phyloP scores from a whole-genome alignment of 495 filamentous ascomycete genomes.

The Tuber brumale region DNA sequence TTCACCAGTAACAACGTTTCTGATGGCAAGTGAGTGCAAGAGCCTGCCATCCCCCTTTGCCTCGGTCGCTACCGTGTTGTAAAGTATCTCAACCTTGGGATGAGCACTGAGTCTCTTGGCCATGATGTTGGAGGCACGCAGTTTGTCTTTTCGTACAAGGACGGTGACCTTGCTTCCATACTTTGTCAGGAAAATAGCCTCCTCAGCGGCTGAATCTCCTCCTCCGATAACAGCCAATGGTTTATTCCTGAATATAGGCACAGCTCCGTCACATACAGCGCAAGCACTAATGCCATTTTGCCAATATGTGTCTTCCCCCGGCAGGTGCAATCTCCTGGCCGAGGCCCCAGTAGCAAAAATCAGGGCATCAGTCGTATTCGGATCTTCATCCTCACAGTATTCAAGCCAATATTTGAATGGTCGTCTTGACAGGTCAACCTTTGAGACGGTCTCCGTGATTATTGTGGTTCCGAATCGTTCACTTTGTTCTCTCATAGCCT shows the following conservation, averaged over 20 bases:
- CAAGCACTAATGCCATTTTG: slow-evolving; percentile 94
- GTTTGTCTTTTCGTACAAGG: slow-evolving; percentile 74
- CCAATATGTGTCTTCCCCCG: slow-evolving; percentile 93
- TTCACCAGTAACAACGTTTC: slow-evolving; percentile 68
- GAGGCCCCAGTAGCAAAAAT: slow-evolving; percentile 96
- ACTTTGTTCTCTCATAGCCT: slow-evolving; percentile 86
- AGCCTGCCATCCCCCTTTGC: slow-evolving; percentile 78
- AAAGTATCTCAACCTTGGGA: slow-evolving; percentile 82
- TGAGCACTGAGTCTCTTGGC: slow-evolving; percentile 72
- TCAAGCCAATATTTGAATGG: slow-evolving; percentile 92
- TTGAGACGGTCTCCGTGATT: slow-evolving; percentile 82
- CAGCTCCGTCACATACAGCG: slow-evolving; percentile 94
- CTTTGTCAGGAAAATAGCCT: slow-evolving; percentile 95
- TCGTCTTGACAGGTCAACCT: slow-evolving; percentile 72
- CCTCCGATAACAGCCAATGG: slow-evolving; percentile 93
- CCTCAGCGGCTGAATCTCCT: slow-evolving; percentile 94
- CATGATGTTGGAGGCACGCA: slow-evolving; percentile 87
- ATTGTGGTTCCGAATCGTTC: slow-evolving; percentile 86
- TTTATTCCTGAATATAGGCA: slow-evolving; percentile 95
- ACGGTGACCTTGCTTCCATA: slow-evolving; percentile 93
- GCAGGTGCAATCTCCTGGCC: slow-evolving; percentile 69
- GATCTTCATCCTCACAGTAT: slow-evolving; percentile 64
- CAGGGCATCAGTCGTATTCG: slow-evolving; percentile 76
- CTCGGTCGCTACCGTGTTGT: slow-evolving; percentile 72
- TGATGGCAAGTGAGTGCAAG: slow-evolving; percentile 78